A percentile compares a stretch with the other conserved stretches of the same genome.
These are phyloP conservation scores for Mycosarcoma mackinlayi DNA, from an alignment of 1,284 basidiomycete species.

Conservation along the genomic window DNA sequence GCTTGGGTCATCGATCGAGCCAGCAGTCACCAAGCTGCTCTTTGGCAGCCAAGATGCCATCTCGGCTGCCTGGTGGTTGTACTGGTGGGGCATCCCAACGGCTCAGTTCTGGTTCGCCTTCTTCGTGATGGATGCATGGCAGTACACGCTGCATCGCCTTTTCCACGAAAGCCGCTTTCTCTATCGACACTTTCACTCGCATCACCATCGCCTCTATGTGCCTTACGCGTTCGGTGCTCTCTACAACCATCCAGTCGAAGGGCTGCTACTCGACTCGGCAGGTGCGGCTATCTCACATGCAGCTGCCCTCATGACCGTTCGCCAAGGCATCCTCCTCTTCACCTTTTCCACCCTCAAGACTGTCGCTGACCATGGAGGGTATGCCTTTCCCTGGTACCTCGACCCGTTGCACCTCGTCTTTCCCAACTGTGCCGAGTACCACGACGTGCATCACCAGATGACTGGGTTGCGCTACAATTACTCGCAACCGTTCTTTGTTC, in stretches of 20 bases:
- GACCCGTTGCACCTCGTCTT: constrained; percentile 80
- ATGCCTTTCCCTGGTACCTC: constrained; percentile 84
- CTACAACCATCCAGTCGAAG: constrained; percentile 95
- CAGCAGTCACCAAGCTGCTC: constrained; percentile 25
- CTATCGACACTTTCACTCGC: constrained; percentile 91
- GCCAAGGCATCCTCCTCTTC: constrained; percentile 84
- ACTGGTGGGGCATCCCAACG: constrained; percentile 93
- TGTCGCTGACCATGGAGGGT: constrained; percentile 97
- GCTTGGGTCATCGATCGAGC: constrained; percentile 15
- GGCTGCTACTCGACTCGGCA: constrained; percentile 86
- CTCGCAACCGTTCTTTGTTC: constrained; percentile 84
- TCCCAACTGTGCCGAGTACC: constrained; percentile 95
- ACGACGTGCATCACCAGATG: constrained; percentile 94
- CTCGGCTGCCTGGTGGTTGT: constrained; percentile 75
- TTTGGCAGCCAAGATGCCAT: constrained; percentile 43
- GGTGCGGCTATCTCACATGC: constrained; percentile 84
- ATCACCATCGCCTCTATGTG: constrained; percentile 95
- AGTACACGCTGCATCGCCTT: constrained; percentile 92
- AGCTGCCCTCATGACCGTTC: constrained; percentile 78
- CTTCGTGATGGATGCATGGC: constrained; percentile 96
- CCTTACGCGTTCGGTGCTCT: constrained; percentile 96
- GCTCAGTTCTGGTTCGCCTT: constrained; percentile 83
- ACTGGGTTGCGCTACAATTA: constrained; percentile 97
- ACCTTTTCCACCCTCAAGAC: constrained; percentile 88
- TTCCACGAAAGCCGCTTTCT: constrained; percentile 92